phyloP scores from a whole-genome alignment of 441 rosid genomes.

The Eutrema salsugineum region DNA sequence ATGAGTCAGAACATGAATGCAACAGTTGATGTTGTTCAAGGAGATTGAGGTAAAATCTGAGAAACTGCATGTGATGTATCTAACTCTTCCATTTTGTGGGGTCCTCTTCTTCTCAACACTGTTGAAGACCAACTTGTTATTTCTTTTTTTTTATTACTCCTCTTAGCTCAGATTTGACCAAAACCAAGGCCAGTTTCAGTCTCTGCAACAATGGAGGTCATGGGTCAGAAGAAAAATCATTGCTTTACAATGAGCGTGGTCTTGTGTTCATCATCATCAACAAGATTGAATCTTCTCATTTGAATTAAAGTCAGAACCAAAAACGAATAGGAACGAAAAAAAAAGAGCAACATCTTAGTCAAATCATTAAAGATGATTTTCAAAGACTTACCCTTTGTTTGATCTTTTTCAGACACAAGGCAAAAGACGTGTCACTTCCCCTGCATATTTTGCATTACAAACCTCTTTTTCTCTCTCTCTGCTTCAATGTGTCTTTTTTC shows the following conservation, averaged over 20 bases:
- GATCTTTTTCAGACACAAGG: constrained; percentile 24
- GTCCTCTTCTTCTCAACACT: constrained; percentile 44
- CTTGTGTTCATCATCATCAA: constrained; percentile 15
- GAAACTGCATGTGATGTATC: constrained; percentile 67
- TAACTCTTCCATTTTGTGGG: constrained; percentile 56
- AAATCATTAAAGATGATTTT: constrained; percentile 22
- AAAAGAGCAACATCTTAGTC: constrained; percentile 9
- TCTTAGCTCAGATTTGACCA: constrained; percentile 42
- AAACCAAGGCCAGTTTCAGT: constrained; percentile 8
- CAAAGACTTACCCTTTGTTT: constrained; percentile 28
- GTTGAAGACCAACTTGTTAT: constrained; percentile 13
- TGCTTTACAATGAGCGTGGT: constrained; percentile 1
- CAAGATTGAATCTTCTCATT: constrained; percentile 13
- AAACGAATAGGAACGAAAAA: neutral
- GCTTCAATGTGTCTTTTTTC: constrained; percentile 6
- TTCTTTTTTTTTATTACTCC: constrained; percentile 14
- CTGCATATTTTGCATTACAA: constrained; percentile 22
- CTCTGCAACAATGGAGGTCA: constrained; percentile 34
- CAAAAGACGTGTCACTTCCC: constrained; percentile 28
- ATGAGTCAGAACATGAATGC: constrained; percentile 61
- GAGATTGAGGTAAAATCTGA: constrained; percentile 35
- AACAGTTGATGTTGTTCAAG: constrained; percentile 45
- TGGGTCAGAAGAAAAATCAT: constrained; percentile 28
- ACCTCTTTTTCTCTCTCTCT: constrained; percentile 15
- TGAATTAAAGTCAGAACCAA: constrained; percentile 10